These are phyloP conservation scores for Lentinus polychrous DNA, from an alignment of 1,284 basidiomycete species.

Conservation along the genomic window DNA sequence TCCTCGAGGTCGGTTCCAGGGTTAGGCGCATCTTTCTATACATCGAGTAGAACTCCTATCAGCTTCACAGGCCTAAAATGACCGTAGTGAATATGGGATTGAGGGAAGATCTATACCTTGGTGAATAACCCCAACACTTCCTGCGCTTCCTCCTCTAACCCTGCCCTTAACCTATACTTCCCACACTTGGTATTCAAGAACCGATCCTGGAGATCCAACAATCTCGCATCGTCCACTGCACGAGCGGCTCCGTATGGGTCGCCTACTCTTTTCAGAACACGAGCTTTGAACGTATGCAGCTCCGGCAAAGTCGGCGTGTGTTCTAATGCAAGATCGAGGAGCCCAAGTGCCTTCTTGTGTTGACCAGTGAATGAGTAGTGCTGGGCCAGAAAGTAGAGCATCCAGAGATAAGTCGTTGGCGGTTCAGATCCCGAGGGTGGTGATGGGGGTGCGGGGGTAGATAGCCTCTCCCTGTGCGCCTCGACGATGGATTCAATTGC, in stretches of 20 bases:
- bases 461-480: conserved; percentile 35
- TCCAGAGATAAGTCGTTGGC: conserved; percentile 90
- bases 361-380: conserved; percentile 71
- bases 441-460: conserved; percentile 22
- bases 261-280: conserved; percentile 84
- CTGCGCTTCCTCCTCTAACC: conserved; percentile 70
- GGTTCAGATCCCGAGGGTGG: conserved; percentile 37
- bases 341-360: conserved; percentile 53
- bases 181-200: conserved; percentile 94
- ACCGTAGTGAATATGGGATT: neutral
- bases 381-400: conserved; percentile 91
- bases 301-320: conserved; percentile 97
- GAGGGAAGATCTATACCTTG: conserved; percentile 46
- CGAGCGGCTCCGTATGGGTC: conserved; percentile 73
- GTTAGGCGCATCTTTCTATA: conserved; percentile 74
- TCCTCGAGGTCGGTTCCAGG: conserved; percentile 86
- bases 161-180: conserved; percentile 86
- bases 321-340: conserved; percentile 61
- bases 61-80: neutral
- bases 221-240: conserved; percentile 77
- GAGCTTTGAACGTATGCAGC: conserved; percentile 78
- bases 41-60: too few species aligned
- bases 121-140: conserved; percentile 80
- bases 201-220: conserved; percentile 91
- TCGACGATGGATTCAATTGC: conserved; percentile 72